Evolutionary conservation across 495 filamentous ascomycete species (phyloP), one percentile per base, ranked within the genome.

Genomic region (Thermochaetoides thermophila): DNA sequence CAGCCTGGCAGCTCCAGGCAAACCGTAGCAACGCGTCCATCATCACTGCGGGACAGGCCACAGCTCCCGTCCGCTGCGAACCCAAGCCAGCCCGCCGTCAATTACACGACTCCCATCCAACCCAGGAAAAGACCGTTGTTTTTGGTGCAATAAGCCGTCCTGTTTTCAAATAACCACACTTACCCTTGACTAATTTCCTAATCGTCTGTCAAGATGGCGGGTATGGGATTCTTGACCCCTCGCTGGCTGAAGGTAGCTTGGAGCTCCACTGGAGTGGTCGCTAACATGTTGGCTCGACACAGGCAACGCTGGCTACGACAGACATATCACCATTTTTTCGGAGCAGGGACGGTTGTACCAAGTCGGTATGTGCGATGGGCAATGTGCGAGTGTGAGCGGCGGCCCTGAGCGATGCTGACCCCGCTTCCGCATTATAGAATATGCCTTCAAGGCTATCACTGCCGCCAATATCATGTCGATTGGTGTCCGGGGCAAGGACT

Each of bases 381-480:
- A 29, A 29, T 13, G 21, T 27, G 31, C 16, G 30, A 28, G 25
- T n/a, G 30, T 34, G 13, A 6, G 21, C 21, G 6, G 21, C 11
- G 6, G 21, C 6, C 21, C 24, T 14, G 25, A 12, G 22, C 4
- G 14, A 14, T n/a, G 15, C 24, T 11, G 38, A 41, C 43, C 46
- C 59, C 63, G 43, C 63, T 47, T 9, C 30, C 13, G 16, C 27
- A 14, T 32, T 33, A 17, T 20, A 96, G 89, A 97, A 73, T 97
- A 97, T 94, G 89, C 89, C 35, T 97, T 97, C 76, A 97, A 97
- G 65, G 89, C 89, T 25, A 97, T 97, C 61, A 96, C 87, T 43
- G 85, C 89, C 30, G 89, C 89, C 28, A 96, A 96, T 57, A 97
- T 96, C 57, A 96, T 89, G 59, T 89, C 89, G 39, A 74, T 97